phyloP scores from a whole-genome alignment of 163 green algal species.

The Volvox carteri region DNA sequence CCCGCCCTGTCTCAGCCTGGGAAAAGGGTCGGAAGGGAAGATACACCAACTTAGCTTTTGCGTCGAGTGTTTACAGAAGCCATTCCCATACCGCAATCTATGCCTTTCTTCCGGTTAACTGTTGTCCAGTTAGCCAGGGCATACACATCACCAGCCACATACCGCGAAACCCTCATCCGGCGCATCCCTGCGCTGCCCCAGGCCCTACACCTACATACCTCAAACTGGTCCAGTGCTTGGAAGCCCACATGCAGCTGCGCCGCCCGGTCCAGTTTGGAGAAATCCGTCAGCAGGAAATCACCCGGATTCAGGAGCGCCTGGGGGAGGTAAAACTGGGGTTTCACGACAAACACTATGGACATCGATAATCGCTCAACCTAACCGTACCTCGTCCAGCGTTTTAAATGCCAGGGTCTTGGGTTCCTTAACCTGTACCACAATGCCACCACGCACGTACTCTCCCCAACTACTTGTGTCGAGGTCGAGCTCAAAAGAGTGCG shows the following conservation, averaged over 20 bases:
- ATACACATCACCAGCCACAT: no score
- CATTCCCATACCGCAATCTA: no score
- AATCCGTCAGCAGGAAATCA: slow-evolving; percentile 97
- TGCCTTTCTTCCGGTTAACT: no score
- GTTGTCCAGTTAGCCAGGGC: no score
- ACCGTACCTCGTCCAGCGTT: slow-evolving; percentile 68
- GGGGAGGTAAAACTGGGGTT: background rate
- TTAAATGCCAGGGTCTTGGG: slow-evolving; percentile 88
- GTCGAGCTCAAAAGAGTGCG: slow-evolving; percentile 95
- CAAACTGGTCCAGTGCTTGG: slow-evolving; percentile 84
- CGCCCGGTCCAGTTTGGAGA: slow-evolving; percentile 92
- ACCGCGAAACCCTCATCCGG: no score
- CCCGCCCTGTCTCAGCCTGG: slow-evolving; percentile 71
- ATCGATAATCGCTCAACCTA: background rate
- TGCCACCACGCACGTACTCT: slow-evolving; percentile 86
- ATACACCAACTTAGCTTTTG: no score
- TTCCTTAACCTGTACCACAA: slow-evolving; percentile 95
- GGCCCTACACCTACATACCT: no score
- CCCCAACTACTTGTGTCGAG: slow-evolving; percentile 87
- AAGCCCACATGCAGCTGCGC: slow-evolving; percentile 94
- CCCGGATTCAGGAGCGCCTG: slow-evolving; percentile 87
- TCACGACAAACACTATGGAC: background rate
- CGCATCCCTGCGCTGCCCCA: no score
- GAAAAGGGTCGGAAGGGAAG: background rate
- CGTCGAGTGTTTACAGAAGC: no score